Evolutionary conservation across 2,329 filamentous ascomycete species (phyloP).

Genomic region (Trichoderma koningii): DNA sequence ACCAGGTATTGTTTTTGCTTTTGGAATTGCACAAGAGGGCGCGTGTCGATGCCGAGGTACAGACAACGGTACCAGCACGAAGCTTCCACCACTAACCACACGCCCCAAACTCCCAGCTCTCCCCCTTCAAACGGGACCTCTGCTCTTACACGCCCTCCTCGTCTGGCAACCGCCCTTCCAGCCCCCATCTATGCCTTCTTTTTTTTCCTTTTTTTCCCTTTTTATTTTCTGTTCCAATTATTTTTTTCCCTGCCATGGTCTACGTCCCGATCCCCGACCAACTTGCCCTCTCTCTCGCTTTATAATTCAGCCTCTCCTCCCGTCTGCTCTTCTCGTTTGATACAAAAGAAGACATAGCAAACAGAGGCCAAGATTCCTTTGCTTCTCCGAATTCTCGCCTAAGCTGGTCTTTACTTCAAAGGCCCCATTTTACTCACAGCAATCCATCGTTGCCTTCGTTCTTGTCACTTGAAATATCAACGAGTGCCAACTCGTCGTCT

Average conservation of each 20-base stretch:
- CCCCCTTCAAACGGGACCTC: conserved; percentile 4
- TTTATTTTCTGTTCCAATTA: neutral
- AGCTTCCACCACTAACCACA: neutral
- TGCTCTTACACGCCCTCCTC: conserved; percentile 21
- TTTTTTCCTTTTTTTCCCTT: neutral
- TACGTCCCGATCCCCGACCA: conserved; percentile 2
- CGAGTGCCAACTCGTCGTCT: neutral
- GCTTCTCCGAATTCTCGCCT: conserved; percentile 10
- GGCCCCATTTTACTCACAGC: conserved; percentile 9
- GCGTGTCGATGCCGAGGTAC: neutral
- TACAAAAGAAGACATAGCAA: neutral
- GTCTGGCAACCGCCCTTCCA: conserved; percentile 23
- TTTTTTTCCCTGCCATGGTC: neutral
- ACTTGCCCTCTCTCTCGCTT: conserved; percentile 20
- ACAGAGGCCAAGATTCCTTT: neutral
- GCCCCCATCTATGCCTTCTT: conserved; percentile 12
- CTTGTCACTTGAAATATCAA: neutral
- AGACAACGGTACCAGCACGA: neutral
- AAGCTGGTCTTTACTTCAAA: conserved; percentile 13
- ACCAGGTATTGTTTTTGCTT: conserved; percentile 2
- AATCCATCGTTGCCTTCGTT: conserved; percentile 5
- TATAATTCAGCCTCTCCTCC: conserved; percentile 25
- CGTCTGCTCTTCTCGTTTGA: conserved; percentile 9
- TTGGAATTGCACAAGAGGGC: neutral
- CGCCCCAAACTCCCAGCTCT: neutral